Evolutionary conservation across 768 basidiomycete genomes (phyloP).

Genomic region (Termitomyces sp.): DNA sequence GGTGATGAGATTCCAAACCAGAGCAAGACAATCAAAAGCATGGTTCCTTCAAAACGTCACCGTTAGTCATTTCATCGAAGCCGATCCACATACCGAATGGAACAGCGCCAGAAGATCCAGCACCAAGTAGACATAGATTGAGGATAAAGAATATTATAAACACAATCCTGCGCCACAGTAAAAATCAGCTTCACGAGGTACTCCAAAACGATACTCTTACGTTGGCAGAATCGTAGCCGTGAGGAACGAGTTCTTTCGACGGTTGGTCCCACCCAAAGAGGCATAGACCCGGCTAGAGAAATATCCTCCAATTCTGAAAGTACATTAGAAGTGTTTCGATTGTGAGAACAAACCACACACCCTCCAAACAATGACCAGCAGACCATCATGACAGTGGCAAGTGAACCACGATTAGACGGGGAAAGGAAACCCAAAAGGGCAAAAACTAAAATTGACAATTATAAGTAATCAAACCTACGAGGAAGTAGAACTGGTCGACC

Average conservation of each 20-base stretch:
- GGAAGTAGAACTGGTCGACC: constrained; percentile 36
- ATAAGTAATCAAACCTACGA: constrained; percentile 3
- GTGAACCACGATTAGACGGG: constrained; percentile 91
- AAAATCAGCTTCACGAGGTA: constrained; percentile 1
- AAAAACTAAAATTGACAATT: constrained; percentile 54
- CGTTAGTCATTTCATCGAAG: background rate
- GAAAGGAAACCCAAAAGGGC: constrained; percentile 91
- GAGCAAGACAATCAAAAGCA: constrained; percentile 76
- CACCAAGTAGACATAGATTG: constrained; percentile 82
- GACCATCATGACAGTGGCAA: constrained; percentile 92
- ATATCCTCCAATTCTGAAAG: constrained; percentile 79
- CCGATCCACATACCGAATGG: constrained; percentile 69
- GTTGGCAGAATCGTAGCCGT: constrained; percentile 88
- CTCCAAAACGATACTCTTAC: constrained; percentile 37
- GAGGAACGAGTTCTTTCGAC: constrained; percentile 78
- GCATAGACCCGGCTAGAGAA: constrained; percentile 79
- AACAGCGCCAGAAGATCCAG: constrained; percentile 91
- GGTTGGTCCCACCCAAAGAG: constrained; percentile 75
- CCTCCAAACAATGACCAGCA: constrained; percentile 93
- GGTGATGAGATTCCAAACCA: constrained; percentile 97
- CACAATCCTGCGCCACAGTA: constrained; percentile 50
- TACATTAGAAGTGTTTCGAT: background rate
- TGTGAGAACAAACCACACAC: constrained; percentile 34
- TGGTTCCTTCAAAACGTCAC: constrained; percentile 51
- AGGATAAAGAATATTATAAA: constrained; percentile 87